Conservation (phyloP, 1,139 yeast genomes). For the Wickerhamomyces sp. region DNA sequence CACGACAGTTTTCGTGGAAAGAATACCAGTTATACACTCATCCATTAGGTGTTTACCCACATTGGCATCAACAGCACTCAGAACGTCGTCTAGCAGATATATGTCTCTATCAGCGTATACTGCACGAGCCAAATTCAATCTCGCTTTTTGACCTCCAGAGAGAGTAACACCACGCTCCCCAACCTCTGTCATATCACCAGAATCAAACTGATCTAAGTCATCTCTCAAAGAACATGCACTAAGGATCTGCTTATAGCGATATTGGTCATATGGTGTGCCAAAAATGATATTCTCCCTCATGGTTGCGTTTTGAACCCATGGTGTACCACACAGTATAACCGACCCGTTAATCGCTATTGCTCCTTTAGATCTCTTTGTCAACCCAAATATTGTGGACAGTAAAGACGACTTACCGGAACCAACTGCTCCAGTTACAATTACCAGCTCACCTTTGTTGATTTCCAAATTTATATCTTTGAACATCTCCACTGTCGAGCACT, state of each 20-base stretch:
- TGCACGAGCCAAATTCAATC: slow-evolving; percentile 68
- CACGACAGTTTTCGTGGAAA: slow-evolving; percentile 57
- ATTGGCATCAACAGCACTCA: slow-evolving; percentile 87
- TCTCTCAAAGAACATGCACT: slow-evolving; percentile 59
- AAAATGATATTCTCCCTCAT: slow-evolving; percentile 69
- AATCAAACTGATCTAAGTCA: slow-evolving; percentile 67
- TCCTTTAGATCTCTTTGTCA: slow-evolving; percentile 39
- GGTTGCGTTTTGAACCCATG: slow-evolving; percentile 85
- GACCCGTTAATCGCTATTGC: slow-evolving; percentile 28
- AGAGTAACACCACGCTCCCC: slow-evolving; percentile 89
- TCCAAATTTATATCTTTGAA: slow-evolving; percentile 24
- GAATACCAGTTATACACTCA: slow-evolving; percentile 54
- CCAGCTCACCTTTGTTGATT: slow-evolving; percentile 31
- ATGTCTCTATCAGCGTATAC: slow-evolving; percentile 66
- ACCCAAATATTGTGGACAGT: slow-evolving; percentile 35
- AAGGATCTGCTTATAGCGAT: slow-evolving; percentile 49
- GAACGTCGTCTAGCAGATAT: slow-evolving; percentile 72
- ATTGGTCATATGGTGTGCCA: slow-evolving; percentile 53
- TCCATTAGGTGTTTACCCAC: slow-evolving; percentile 79
- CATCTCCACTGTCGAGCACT: slow-evolving; percentile 34
- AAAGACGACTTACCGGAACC: slow-evolving; percentile 39
- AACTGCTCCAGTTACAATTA: slow-evolving; percentile 36
- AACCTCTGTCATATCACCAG: slow-evolving; percentile 78
- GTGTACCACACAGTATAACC: slow-evolving; percentile 37
- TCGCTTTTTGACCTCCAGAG: slow-evolving; percentile 89